Conservation (phyloP, 768 basidiomycete genomes). For the Mycena crocata region DNA sequence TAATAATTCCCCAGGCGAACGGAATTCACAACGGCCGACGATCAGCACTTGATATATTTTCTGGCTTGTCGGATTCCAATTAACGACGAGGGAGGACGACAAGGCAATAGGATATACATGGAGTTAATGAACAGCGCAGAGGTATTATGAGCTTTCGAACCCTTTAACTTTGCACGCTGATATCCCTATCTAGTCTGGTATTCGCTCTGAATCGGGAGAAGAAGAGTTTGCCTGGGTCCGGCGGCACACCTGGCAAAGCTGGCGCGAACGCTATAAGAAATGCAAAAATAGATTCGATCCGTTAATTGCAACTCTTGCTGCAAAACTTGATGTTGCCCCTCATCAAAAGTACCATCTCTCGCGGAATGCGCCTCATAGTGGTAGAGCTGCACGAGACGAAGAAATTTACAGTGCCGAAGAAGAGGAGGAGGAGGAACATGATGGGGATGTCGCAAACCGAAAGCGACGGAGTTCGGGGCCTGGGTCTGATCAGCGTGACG, state of each 20-base stretch:
- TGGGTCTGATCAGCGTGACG: background rate
- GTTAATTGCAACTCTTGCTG: constrained; percentile 46
- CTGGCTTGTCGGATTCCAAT: constrained; percentile 52
- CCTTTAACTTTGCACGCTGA: background rate
- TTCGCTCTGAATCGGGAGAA: too few relatives aligned
- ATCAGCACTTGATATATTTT: constrained; percentile 49
- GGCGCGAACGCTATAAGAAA: constrained; percentile 62
- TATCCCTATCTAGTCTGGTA: constrained; percentile 24
- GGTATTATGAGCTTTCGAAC: background rate
- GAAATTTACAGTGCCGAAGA: background rate
- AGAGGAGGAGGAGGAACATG: constrained; percentile 9
- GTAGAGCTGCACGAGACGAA: background rate
- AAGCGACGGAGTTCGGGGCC: constrained; percentile 1
- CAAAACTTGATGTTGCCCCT: constrained; percentile 36
- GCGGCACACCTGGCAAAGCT: constrained; percentile 59
- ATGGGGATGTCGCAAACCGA: background rate
- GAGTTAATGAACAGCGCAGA: constrained; percentile 39
- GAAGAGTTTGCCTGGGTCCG: constrained; percentile 50
- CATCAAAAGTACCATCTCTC: constrained; percentile 43
- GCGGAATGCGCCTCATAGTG: constrained; percentile 35
- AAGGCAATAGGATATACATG: constrained; percentile 49
- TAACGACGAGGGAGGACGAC: constrained; percentile 52
- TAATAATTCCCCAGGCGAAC: constrained; percentile 35
- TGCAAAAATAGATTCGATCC: constrained; percentile 46
- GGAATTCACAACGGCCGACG: constrained; percentile 53